Evolutionary conservation across 768 basidiomycete genomes (phyloP).

Genomic region (Serendipita vermifera): DNA sequence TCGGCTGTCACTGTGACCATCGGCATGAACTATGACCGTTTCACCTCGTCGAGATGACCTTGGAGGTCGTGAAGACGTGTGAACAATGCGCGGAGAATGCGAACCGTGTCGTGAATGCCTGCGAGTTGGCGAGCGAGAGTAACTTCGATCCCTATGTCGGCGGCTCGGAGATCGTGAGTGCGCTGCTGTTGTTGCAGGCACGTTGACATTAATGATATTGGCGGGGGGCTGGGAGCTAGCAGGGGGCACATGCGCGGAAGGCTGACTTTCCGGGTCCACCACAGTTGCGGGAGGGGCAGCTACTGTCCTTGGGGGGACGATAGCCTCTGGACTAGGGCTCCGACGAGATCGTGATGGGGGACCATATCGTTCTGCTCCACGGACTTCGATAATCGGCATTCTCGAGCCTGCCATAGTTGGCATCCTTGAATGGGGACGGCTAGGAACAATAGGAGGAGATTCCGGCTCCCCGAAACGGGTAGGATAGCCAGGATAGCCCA

Average conservation of each 20-base stretch:
- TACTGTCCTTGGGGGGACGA: neutral
- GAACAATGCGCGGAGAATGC: neutral
- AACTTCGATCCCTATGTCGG: too few relatives aligned
- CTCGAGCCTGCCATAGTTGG: neutral
- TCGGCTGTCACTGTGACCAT: neutral
- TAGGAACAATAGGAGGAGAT: slow-evolving; percentile 15
- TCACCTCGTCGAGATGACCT: neutral
- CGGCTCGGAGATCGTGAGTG: too few relatives aligned
- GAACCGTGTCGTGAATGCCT: neutral
- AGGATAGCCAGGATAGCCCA: slow-evolving; percentile 21
- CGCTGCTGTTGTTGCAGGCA: too few relatives aligned
- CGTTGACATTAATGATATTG: neutral
- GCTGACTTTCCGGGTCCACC: neutral
- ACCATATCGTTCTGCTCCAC: neutral
- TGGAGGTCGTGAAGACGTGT: neutral
- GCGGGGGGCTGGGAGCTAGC: neutral
- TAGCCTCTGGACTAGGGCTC: neutral
- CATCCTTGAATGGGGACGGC: too few relatives aligned
- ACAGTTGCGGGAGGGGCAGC: neutral
- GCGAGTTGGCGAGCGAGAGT: neutral
- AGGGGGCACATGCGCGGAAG: neutral
- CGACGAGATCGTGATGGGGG: neutral
- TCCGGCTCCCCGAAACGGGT: slow-evolving; percentile 19
- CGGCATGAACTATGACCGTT: neutral
- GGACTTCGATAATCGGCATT: slow-evolving; percentile 1